Evolutionary conservation across 108 stramenopile genomes (phyloP).

Genomic region (Pseudonitzschia pungens): DNA sequence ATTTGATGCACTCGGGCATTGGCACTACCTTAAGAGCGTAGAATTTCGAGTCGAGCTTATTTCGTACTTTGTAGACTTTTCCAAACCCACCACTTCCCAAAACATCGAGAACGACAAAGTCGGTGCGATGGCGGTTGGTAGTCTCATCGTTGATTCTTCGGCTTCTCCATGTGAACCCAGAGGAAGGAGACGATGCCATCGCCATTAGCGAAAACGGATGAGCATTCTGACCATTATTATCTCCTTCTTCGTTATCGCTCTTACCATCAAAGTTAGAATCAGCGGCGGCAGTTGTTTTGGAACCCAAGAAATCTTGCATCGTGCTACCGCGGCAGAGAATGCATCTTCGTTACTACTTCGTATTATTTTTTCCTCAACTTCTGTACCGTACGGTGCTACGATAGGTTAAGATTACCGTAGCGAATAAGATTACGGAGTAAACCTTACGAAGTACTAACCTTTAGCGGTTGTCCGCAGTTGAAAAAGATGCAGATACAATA

Average conservation of each 20-base stretch:
- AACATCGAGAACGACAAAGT: conserved; percentile 17
- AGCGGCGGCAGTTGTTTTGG: not conserved
- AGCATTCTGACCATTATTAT: not conserved
- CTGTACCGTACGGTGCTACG: too few relatives aligned
- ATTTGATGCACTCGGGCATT: not conserved
- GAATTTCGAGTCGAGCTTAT: conserved; percentile 32
- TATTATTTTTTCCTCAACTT: too few relatives aligned
- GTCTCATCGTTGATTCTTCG: conserved; percentile 4
- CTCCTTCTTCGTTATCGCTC: not conserved
- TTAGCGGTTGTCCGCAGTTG: too few relatives aligned
- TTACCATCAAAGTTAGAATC: not conserved
- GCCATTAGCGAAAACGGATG: not conserved
- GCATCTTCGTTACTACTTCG: too few relatives aligned
- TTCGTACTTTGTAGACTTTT: conserved; percentile 36
- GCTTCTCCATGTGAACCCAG: conserved; percentile 11
- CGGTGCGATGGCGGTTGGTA: conserved; percentile 26
- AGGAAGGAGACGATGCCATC: not conserved
- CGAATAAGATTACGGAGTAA: too few relatives aligned
- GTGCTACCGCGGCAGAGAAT: not conserved
- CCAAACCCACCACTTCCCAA: conserved; percentile 50
- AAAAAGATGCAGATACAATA: too few relatives aligned
- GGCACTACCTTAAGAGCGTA: conserved; percentile 44
- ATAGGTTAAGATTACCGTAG: too few relatives aligned
- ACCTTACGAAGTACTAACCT: too few relatives aligned
- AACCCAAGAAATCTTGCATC: conserved; percentile 1